phyloP scores from a whole-genome alignment of 768 basidiomycete species.

The Tricholoma terreum region DNA sequence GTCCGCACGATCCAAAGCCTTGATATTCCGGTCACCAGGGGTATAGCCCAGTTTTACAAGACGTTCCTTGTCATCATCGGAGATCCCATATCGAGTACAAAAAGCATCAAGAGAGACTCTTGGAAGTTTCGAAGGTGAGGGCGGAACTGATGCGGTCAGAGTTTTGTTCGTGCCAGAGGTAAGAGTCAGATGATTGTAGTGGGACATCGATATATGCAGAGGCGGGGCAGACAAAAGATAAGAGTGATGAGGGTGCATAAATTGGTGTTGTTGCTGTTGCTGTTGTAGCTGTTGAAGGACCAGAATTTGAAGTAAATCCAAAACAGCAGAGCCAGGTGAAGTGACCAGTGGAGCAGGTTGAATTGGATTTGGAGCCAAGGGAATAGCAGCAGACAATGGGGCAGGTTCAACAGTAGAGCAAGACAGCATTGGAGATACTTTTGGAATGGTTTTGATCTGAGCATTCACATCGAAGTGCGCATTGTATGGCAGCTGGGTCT shows the following conservation, averaged over 20 bases:
- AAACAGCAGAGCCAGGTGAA: not conserved
- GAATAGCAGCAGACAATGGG: not conserved
- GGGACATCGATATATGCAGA: not conserved
- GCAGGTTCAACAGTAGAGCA: not conserved
- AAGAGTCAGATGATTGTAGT: not conserved
- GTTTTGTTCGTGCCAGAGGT: not conserved
- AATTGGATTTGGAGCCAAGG: not conserved
- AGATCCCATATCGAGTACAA: not conserved
- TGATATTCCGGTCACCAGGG: not conserved
- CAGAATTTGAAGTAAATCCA: not conserved
- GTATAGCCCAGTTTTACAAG: too few species aligned
- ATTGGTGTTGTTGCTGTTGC: slow-evolving; percentile 2
- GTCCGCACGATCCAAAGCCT: not conserved
- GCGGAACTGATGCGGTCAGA: not conserved
- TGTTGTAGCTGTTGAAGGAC: not conserved
- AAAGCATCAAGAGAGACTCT: slow-evolving; percentile 1
- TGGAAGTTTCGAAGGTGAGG: not conserved
- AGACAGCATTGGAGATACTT: not conserved
- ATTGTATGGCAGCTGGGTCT: not conserved
- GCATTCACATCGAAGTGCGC: not conserved
- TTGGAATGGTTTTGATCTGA: not conserved
- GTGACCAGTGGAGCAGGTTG: not conserved
- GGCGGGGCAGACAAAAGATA: not conserved
- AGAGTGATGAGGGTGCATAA: not conserved
- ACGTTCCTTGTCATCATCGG: not conserved